Percentiles rank a stretch among this genome's conserved stretches.
phyloP scores from a whole-genome alignment of 2,329 filamentous ascomycete species.

The Cercospora brassicicola region DNA sequence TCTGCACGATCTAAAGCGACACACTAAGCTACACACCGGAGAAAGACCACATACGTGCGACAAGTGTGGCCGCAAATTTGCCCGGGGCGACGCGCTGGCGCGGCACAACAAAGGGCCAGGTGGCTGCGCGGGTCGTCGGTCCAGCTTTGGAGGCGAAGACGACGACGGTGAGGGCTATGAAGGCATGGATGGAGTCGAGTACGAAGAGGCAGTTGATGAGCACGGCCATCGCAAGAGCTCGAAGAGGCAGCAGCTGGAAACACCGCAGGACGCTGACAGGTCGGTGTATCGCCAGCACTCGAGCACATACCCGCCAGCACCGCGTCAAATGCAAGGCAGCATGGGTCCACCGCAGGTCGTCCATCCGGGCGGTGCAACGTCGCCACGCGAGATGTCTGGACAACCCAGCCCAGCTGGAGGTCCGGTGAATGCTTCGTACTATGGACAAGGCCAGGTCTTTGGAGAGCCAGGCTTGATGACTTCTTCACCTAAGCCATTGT shows the following conservation, averaged over 20 bases:
- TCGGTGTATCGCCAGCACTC: conserved; percentile 65
- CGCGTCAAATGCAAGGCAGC: conserved; percentile 30
- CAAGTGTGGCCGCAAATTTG: conserved; percentile 92
- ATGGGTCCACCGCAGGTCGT: conserved; percentile 42
- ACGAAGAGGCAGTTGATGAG: conserved; percentile 63
- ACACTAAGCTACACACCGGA: conserved; percentile 94
- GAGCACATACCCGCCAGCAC: conserved; percentile 71
- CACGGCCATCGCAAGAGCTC: conserved; percentile 65
- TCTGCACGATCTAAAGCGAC: conserved; percentile 90
- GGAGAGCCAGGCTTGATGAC: conserved; percentile 68
- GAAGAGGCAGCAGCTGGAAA: conserved; percentile 68
- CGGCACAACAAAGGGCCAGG: conserved; percentile 94
- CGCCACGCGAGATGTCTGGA: conserved; percentile 42
- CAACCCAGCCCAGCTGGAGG: conserved; percentile 32
- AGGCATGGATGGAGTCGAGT: conserved; percentile 64
- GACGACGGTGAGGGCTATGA: conserved; percentile 56
- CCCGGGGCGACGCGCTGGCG: conserved; percentile 88
- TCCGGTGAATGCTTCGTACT: conserved; percentile 29
- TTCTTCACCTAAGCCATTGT: conserved; percentile 83
- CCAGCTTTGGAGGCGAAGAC: conserved; percentile 80
- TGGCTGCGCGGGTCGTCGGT: conserved; percentile 86
- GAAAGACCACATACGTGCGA: conserved; percentile 93
- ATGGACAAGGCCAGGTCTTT: conserved; percentile 59
- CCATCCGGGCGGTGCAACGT: conserved; percentile 36
- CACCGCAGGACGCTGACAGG: conserved; percentile 54